A percentile compares a stretch with the other conserved stretches of the same genome.
phyloP scores from a whole-genome alignment of 1,284 basidiomycete genomes.

The Leccinum fuscescens region DNA sequence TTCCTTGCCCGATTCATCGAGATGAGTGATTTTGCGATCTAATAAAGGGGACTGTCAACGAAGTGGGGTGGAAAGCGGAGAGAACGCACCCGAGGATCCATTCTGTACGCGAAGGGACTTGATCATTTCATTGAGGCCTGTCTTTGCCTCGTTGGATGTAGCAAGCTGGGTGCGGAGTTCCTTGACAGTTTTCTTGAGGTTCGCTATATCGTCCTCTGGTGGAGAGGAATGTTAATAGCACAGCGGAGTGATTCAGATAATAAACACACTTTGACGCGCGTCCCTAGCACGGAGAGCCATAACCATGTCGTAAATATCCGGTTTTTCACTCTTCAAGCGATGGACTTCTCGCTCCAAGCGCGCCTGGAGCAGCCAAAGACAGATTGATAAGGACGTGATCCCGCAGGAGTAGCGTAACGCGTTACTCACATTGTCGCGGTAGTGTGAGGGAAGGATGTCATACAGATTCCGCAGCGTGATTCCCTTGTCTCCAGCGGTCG shows the following conservation, averaged over 20 bases:
- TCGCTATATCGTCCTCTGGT: background rate
- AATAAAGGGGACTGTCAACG: background rate
- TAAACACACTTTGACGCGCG: no score
- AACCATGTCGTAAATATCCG: no score
- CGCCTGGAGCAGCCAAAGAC: no score
- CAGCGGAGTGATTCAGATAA: background rate
- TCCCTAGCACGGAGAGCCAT: no score
- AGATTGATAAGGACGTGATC: no score
- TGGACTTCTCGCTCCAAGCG: background rate
- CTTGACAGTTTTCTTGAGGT: background rate
- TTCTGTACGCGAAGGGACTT: background rate
- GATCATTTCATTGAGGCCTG: background rate
- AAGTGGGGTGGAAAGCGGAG: background rate
- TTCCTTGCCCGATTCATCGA: background rate
- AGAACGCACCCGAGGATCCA: background rate
- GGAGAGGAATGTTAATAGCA: no score
- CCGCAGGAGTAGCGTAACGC: no score
- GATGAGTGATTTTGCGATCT: background rate
- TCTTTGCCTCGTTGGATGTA: background rate
- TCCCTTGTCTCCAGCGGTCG: no score
- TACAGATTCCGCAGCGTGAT: no score
- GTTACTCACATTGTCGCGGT: no score
- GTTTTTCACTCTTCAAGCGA: background rate
- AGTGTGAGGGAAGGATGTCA: no score
- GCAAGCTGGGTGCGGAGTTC: background rate